Evolutionary conservation across 495 filamentous ascomycete species (phyloP).

Genomic region (Chaetomium fimeti): DNA sequence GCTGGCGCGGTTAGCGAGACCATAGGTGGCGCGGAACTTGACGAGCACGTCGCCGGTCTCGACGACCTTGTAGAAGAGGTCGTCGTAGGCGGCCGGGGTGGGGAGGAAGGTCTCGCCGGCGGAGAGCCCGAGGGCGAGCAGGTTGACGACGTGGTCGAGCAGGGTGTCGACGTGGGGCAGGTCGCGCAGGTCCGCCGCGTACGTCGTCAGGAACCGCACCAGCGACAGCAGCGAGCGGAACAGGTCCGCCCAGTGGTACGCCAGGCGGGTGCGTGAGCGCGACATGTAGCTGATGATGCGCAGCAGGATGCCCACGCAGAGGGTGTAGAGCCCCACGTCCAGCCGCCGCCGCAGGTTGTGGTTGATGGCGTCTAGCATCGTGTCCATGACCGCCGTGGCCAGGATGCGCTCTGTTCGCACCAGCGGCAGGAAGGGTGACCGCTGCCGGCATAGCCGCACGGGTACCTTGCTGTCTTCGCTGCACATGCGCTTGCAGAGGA

Average conservation of each 20-base stretch:
- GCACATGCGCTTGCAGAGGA: conserved; percentile 80
- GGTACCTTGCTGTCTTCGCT: conserved; percentile 71
- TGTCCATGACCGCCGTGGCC: conserved; percentile 74
- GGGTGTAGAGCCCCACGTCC: conserved; percentile 81
- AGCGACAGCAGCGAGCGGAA: conserved; percentile 88
- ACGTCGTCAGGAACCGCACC: conserved; percentile 86
- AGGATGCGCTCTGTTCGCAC: conserved; percentile 68
- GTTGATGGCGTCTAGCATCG: conserved; percentile 84
- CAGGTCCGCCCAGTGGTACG: conserved; percentile 94
- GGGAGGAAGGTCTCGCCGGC: conserved; percentile 92
- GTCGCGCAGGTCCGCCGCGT: conserved; percentile 68
- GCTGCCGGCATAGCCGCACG: conserved; percentile 85
- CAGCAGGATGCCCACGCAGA: conserved; percentile 73
- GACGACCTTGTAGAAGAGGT: conserved; percentile 96
- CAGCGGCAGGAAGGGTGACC: conserved; percentile 81
- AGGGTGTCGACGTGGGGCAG: conserved; percentile 58
- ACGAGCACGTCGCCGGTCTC: conserved; percentile 81
- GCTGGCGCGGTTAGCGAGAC: conserved; percentile 50
- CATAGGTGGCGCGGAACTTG: conserved; percentile 79
- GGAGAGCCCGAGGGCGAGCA: conserved; percentile 84
- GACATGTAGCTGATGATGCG: conserved; percentile 81
- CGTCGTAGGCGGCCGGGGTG: conserved; percentile 82
- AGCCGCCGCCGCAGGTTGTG: conserved; percentile 87
- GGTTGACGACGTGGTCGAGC: conserved; percentile 71
- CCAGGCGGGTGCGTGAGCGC: conserved; percentile 69